These are phyloP conservation scores for Capsicum pubescens DNA, from an alignment of 257 asterid genomes.

Conservation along the genomic window DNA sequence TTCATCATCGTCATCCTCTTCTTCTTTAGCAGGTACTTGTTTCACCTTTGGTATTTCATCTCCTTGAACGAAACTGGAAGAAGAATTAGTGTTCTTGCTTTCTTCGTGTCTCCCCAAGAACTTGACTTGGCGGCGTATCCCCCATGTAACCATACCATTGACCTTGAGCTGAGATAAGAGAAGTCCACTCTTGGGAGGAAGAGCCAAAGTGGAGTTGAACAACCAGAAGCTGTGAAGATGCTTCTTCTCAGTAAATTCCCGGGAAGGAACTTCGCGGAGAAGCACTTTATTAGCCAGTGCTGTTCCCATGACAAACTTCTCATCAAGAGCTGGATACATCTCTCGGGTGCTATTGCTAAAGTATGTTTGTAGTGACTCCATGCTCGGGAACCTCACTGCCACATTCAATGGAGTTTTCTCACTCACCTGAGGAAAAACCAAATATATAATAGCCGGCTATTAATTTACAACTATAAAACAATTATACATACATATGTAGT, in stretches of 20 bases:
- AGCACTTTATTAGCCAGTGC: conserved; percentile 69
- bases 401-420: conserved; percentile 69
- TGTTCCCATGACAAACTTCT: conserved; percentile 77
- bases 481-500: neutral
- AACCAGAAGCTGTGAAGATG: conserved; percentile 67
- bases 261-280: conserved; percentile 51
- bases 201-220: conserved; percentile 35
- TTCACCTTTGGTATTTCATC: conserved; percentile 37
- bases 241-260: conserved; percentile 57
- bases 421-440: conserved; percentile 59
- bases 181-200: conserved; percentile 41
- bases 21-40: conserved; percentile 27
- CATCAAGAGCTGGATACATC: conserved; percentile 83
- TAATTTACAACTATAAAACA: neutral
- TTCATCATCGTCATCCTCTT: conserved; percentile 28
- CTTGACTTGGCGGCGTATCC: conserved; percentile 74
- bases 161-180: conserved; percentile 60
- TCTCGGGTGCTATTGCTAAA: conserved; percentile 64
- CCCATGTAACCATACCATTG: conserved; percentile 84
- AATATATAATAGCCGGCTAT: neutral
- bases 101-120: conserved; percentile 78
- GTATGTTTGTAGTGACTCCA: conserved; percentile 64
- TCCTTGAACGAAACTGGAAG: conserved; percentile 55
- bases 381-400: conserved; percentile 75
- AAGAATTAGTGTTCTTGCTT: conserved; percentile 42